Evolutionary conservation across 2,329 filamentous ascomycete species (phyloP), one percentile per base, ranked within the genome.

Genomic region (Sporothrix inflata): DNA sequence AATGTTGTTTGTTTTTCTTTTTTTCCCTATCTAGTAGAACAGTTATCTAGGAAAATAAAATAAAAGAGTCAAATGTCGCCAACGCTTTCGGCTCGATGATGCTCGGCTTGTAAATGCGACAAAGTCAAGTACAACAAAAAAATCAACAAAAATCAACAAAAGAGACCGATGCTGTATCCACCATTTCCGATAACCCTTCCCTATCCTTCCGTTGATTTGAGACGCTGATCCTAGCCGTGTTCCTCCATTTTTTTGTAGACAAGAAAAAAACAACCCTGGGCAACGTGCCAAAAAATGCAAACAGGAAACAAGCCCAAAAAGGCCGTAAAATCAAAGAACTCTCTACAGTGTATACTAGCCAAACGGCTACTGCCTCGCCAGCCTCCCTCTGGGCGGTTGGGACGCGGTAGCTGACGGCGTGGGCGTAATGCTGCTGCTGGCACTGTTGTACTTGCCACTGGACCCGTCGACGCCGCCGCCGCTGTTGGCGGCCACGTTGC

Each of bases 391-490:
- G 9, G 34, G 55, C 1, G 45, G 8, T 55, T 60, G 53, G 11
- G 53, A 51, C 6, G 16, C 16, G 24, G 65, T 55, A 19, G 21
- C 19, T 2, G 66, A 72, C 34, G 60, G 71, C 16, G 71, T 72
- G 11, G 71, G 67, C 14, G 71, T 70, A 7, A 69, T 51, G 60
- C 47, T 63, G 66, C 30, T 72, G 27, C 42, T 55, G 47, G 30
- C 57, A 24, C 34, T 60, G 24, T 47, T 45, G 49, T 40, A 11
- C 27, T 55, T 45, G 45, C 42, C n/a, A 21, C 11, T 68, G 40
- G 34, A 63, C 5, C 21, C 47, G 16, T 45, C 70, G 38, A 21
- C 21, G 30, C 4, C 40, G 19, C 45, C 34, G 7, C 34, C 45
- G 65, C 49, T 21, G 40, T 51, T 71, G 14, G 40, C 27, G 9